phyloP scores from a whole-genome alignment of 768 basidiomycete genomes.

The Suillus luteus region DNA sequence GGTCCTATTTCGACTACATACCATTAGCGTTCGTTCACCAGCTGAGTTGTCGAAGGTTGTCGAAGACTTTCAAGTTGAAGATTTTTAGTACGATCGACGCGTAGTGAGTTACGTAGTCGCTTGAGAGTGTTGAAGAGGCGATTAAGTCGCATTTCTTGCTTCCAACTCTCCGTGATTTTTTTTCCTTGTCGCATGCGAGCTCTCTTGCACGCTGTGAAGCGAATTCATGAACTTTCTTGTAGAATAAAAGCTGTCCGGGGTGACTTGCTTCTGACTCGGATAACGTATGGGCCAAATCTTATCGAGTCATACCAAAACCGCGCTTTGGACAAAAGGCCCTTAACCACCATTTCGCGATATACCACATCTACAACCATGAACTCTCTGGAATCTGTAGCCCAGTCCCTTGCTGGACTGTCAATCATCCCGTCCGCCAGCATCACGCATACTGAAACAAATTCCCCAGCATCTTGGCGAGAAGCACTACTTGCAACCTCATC shows the following conservation, averaged over 20 bases:
- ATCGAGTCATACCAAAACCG: slow-evolving; percentile 30
- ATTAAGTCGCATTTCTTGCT: slow-evolving; percentile 12
- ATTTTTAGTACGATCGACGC: not conserved
- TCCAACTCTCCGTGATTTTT: slow-evolving; percentile 3
- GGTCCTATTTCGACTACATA: not conserved
- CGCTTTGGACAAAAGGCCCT: slow-evolving; percentile 20
- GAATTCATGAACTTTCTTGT: slow-evolving; percentile 26
- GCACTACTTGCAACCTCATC: slow-evolving; percentile 56
- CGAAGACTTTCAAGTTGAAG: not conserved
- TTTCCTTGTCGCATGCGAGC: slow-evolving; percentile 27
- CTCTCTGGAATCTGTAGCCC: slow-evolving; percentile 34
- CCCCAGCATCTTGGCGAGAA: slow-evolving; percentile 77
- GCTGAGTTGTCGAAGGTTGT: not conserved
- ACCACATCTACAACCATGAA: slow-evolving; percentile 34
- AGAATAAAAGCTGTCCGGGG: slow-evolving; percentile 16
- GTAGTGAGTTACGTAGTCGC: slow-evolving; percentile 19
- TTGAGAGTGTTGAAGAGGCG: slow-evolving; percentile 22
- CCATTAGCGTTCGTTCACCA: not conserved
- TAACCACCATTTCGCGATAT: slow-evolving; percentile 6
- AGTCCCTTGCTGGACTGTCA: slow-evolving; percentile 52
- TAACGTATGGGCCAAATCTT: slow-evolving; percentile 18
- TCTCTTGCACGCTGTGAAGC: slow-evolving; percentile 27
- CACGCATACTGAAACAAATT: slow-evolving; percentile 61
- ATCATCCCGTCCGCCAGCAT: slow-evolving; percentile 56
- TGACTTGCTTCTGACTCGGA: slow-evolving; percentile 22